Conservation (phyloP, 176 grass and related monocot genomes). For the Tuctoria greenei region DNA sequence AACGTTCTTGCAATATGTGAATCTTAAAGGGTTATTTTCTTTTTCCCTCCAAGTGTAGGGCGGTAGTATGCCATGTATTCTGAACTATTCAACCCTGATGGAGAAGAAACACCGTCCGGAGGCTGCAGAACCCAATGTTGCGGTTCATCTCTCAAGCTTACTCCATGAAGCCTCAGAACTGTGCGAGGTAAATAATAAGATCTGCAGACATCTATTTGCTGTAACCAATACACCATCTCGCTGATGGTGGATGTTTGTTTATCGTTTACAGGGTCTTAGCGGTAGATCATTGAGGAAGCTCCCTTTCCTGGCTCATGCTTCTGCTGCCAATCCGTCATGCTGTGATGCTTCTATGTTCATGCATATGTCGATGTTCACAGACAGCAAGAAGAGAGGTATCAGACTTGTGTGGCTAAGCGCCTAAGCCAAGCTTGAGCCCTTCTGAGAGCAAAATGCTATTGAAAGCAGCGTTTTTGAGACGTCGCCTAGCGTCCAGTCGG, state of each 20-base stretch:
- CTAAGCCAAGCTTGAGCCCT: conserved; percentile 1
- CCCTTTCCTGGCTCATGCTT: conserved; percentile 90
- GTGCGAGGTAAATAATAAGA: conserved; percentile 60
- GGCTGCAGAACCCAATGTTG: conserved; percentile 45
- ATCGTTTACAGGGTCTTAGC: conserved; percentile 61
- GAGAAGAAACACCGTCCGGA: conserved; percentile 60
- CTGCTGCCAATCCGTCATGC: conserved; percentile 48
- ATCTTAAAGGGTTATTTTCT: background rate
- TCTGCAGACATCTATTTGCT: background rate
- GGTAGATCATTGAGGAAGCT: conserved; percentile 89
- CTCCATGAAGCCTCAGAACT: conserved; percentile 78
- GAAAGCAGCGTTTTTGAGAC: too few relatives aligned
- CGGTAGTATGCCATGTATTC: conserved; percentile 39
- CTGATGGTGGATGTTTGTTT: background rate
- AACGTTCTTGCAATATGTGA: background rate
- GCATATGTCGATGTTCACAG: conserved; percentile 56
- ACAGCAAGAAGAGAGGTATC: conserved; percentile 72
- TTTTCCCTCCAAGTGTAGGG: conserved; percentile 36
- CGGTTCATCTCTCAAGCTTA: conserved; percentile 54
- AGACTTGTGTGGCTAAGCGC: conserved; percentile 58
- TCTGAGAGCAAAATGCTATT: conserved; percentile 16
- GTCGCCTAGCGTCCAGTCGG: too few relatives aligned
- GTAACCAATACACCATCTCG: background rate
- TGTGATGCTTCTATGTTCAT: conserved; percentile 65
- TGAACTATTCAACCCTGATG: conserved; percentile 73